phyloP scores from a whole-genome alignment of 108 stramenopile species.

The Nannochloropsis salina region DNA sequence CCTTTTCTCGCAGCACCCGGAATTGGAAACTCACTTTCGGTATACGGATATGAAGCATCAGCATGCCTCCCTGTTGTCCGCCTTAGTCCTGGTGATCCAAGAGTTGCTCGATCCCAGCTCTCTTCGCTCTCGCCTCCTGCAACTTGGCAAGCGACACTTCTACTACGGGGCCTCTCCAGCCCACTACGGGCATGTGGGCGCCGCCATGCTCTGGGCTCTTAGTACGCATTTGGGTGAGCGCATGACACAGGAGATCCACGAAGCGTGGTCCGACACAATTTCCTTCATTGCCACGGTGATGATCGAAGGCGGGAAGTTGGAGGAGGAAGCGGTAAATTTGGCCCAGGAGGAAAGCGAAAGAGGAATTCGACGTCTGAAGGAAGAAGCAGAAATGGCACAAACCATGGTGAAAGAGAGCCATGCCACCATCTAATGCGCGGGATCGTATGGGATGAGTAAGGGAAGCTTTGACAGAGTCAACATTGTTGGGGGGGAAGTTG shows the following conservation, averaged over 20 bases:
- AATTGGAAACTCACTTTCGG: neutral
- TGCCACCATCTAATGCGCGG: no score
- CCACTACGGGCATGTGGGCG: slow-evolving; percentile 5
- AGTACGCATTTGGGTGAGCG: neutral
- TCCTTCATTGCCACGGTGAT: neutral
- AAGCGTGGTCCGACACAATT: neutral
- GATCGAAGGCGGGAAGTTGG: neutral
- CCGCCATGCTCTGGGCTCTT: neutral
- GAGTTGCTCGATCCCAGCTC: neutral
- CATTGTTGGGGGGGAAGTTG: no score
- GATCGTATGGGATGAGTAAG: no score
- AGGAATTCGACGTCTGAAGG: neutral
- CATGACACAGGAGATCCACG: neutral
- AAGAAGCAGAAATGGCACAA: neutral
- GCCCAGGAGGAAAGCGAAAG: neutral
- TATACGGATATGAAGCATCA: slow-evolving; percentile 13
- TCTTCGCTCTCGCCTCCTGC: neutral
- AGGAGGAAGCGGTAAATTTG: neutral
- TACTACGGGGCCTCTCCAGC: neutral
- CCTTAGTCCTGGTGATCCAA: neutral
- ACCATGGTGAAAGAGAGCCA: no score
- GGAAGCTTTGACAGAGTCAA: no score
- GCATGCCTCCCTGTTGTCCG: neutral
- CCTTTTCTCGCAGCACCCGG: neutral
- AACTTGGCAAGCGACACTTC: neutral